These are phyloP conservation scores for Diplodia scrobiculata DNA, from an alignment of 2,329 filamentous ascomycete species.

Conservation along the genomic window DNA sequence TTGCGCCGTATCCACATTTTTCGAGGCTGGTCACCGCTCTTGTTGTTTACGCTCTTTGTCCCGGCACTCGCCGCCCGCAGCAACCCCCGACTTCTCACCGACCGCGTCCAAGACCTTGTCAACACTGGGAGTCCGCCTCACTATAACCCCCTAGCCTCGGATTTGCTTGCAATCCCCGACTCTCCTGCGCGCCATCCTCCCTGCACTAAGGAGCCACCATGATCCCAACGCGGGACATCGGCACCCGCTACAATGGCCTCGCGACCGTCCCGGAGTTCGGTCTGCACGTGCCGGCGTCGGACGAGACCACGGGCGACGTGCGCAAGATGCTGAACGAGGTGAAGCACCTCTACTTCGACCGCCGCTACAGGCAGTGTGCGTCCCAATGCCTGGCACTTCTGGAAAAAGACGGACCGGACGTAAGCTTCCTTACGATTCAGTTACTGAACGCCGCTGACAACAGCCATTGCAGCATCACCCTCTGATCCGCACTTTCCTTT, in stretches of 20 bases:
- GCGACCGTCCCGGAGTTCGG: constrained; percentile 17
- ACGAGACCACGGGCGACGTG: background rate
- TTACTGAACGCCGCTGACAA: background rate
- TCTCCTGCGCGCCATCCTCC: background rate
- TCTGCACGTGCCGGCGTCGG: constrained; percentile 10
- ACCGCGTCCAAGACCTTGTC: background rate
- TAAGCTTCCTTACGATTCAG: background rate
- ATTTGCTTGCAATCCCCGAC: background rate
- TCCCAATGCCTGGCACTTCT: constrained; percentile 37
- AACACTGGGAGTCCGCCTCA: background rate
- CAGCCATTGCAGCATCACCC: constrained; percentile 38
- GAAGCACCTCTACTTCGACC: constrained; percentile 33
- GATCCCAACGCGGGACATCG: constrained; percentile 10
- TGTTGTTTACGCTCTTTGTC: constrained; percentile 20
- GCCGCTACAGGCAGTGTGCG: constrained; percentile 44
- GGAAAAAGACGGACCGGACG: constrained; percentile 29
- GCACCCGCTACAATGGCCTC: constrained; percentile 18
- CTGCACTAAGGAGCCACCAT: background rate
- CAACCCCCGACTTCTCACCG: constrained; percentile 9
- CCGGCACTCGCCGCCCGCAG: constrained; percentile 4
- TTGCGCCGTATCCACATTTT: constrained; percentile 22
- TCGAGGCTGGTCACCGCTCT: constrained; percentile 7
- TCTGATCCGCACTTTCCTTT: constrained; percentile 41
- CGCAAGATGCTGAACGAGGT: constrained; percentile 25
- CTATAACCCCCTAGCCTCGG: background rate